Evolutionary conservation across 2,329 filamentous ascomycete species (phyloP).

Genomic region (Pestalotiopsis sp.): DNA sequence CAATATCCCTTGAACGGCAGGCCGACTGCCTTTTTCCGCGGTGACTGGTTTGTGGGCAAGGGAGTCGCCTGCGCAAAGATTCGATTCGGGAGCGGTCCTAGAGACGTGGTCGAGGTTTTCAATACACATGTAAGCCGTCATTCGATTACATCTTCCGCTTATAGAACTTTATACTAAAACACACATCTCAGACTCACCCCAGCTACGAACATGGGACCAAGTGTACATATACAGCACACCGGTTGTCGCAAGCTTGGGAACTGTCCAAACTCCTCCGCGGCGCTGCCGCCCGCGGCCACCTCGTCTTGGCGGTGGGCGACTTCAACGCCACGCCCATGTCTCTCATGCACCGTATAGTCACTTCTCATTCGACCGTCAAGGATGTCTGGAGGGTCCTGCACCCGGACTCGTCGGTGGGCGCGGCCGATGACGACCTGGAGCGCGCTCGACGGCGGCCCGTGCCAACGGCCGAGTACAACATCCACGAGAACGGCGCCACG

Average conservation of each 20-base stretch:
- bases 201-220: slow-evolving; percentile 80
- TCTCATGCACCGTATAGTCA: slow-evolving; percentile 81
- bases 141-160: too few relatives aligned
- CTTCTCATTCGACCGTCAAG: slow-evolving; percentile 72
- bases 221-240: slow-evolving; percentile 88
- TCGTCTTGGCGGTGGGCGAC: slow-evolving; percentile 86
- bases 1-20: slow-evolving; percentile 89
- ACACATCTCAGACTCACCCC: slow-evolving; percentile 65
- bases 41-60: slow-evolving; percentile 96
- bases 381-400: slow-evolving; percentile 87
- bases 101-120: slow-evolving; percentile 83
- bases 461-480: slow-evolving; percentile 77
- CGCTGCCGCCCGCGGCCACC: slow-evolving; percentile 76
- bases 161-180: neutral
- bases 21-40: slow-evolving; percentile 89
- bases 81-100: slow-evolving; percentile 63
- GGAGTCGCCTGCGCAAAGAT: slow-evolving; percentile 85
- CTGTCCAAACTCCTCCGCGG: slow-evolving; percentile 85
- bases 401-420: slow-evolving; percentile 80
- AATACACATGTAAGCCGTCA: slow-evolving; percentile 73
- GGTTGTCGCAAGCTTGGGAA: slow-evolving; percentile 92
- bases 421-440: slow-evolving; percentile 68
- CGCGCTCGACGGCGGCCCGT: slow-evolving; percentile 64
- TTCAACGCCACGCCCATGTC: slow-evolving; percentile 96
- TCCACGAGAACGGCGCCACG: slow-evolving; percentile 80